Conservation (phyloP, 108 stramenopile genomes). For the Cyclotella sp. region DNA sequence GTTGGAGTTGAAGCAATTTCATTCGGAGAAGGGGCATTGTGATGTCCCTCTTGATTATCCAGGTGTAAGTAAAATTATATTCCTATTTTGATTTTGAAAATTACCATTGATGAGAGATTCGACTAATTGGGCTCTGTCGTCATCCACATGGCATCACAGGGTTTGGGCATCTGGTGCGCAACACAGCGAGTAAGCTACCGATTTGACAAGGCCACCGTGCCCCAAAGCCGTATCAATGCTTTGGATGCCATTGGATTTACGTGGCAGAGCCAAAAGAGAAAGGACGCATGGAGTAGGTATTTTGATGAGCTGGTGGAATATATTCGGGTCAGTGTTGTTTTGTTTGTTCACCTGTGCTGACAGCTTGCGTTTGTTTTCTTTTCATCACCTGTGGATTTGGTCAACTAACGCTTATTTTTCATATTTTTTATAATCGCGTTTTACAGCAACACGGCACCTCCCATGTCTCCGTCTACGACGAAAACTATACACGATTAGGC, state of each 20-base stretch:
- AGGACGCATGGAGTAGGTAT: slow-evolving; percentile 41
- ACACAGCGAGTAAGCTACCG: slow-evolving; percentile 30
- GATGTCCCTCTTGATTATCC: slow-evolving; percentile 46
- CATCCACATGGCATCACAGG: neutral
- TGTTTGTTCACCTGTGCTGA: neutral
- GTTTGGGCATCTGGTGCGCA: slow-evolving; percentile 38
- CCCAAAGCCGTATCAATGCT: slow-evolving; percentile 35
- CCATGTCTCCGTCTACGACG: slow-evolving; percentile 19
- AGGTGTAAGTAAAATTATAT: slow-evolving; percentile 4
- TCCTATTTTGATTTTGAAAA: neutral
- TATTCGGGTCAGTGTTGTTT: slow-evolving; percentile 13
- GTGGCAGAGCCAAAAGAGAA: slow-evolving; percentile 41
- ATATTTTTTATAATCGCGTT: too few relatives aligned
- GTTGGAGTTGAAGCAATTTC: slow-evolving; percentile 8
- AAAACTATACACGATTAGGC: slow-evolving; percentile 31
- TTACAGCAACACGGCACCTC: slow-evolving; percentile 6
- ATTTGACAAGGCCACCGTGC: slow-evolving; percentile 18
- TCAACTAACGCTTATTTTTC: too few relatives aligned
- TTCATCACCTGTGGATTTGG: too few relatives aligned
- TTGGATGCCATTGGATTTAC: slow-evolving; percentile 47
- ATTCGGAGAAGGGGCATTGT: slow-evolving; percentile 23
- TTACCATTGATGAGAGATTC: too few relatives aligned
- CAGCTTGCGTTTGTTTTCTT: neutral
- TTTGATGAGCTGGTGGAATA: slow-evolving; percentile 38
- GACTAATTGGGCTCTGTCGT: neutral